A percentile compares a stretch with the other conserved stretches of the same genome.
Conservation (phyloP, 2,329 filamentous ascomycete genomes). For the Colletotrichum tropicale region DNA sequence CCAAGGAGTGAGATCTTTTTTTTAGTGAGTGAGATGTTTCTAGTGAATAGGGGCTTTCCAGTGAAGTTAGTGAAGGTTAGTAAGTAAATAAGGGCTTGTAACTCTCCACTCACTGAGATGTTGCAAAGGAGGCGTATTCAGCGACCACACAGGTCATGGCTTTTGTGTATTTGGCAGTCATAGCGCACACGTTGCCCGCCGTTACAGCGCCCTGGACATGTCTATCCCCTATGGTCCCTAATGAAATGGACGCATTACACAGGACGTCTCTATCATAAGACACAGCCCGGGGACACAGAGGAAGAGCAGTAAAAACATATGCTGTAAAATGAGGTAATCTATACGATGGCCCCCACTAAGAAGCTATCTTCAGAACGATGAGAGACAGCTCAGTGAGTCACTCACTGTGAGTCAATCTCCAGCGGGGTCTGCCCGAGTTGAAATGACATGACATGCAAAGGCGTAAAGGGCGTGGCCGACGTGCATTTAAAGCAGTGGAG, state of each 20-base stretch:
- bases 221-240: no score
- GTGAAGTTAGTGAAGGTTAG: not conserved
- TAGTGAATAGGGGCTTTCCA: not conserved
- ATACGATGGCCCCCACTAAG: no score
- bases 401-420: not conserved
- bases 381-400: not conserved
- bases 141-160: rapidly evolving
- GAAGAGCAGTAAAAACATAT: not conserved
- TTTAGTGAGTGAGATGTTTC: no score
- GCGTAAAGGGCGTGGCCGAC: not conserved
- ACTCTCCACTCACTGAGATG: not conserved
- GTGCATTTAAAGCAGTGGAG: not conserved
- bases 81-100: rapidly evolving
- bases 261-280: no score
- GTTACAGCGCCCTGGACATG: no score
- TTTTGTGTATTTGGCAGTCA: not conserved
- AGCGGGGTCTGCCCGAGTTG: not conserved
- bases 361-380: no score
- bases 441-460: not conserved
- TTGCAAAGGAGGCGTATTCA: rapidly evolving
- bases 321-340: not conserved
- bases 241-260: no score
- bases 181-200: not conserved
- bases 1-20: no score
- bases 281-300: no score